Conservation (phyloP, 345 rosid genomes). For the Toxicodendron radicans region DNA sequence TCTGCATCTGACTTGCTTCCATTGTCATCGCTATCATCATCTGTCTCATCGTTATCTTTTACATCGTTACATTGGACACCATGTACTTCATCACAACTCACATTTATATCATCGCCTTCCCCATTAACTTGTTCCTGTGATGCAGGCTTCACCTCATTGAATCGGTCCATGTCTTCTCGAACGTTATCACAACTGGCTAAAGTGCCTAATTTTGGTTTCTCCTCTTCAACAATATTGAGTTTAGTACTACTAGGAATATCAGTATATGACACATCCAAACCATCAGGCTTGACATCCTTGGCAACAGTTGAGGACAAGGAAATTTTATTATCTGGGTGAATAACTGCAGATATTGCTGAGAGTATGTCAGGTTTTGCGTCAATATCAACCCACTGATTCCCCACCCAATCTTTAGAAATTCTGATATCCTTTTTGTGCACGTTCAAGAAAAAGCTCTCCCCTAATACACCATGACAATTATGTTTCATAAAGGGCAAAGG, state of each 20-base stretch:
- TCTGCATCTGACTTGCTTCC: constrained; percentile 38
- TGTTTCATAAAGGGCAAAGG: constrained; percentile 13
- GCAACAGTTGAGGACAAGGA: constrained; percentile 42
- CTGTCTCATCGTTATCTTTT: constrained; percentile 18
- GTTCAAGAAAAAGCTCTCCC: constrained; percentile 64
- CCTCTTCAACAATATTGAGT: constrained; percentile 38
- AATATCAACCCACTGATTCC: constrained; percentile 71
- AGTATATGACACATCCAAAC: constrained; percentile 13
- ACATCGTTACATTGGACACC: constrained; percentile 29
- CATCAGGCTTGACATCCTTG: constrained; percentile 41
- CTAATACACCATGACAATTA: constrained; percentile 39
- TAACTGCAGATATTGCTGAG: constrained; percentile 43
- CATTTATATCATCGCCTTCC: constrained; percentile 30
- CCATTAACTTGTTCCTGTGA: constrained; percentile 30
- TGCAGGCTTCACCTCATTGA: constrained; percentile 24
- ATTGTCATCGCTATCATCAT: constrained; percentile 22
- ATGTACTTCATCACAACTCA: constrained; percentile 30
- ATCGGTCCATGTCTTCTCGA: constrained; percentile 37
- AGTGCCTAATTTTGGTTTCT: constrained; percentile 32
- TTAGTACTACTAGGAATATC: constrained; percentile 27
- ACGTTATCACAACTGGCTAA: constrained; percentile 28
- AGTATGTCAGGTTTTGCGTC: constrained; percentile 59
- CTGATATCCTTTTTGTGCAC: constrained; percentile 58
- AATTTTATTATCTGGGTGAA: constrained; percentile 45
- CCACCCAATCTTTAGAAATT: constrained; percentile 81